Base-by-base conservation (phyloP, 2,329 filamentous ascomycete genomes). In the Eutypella sp. region DNA sequence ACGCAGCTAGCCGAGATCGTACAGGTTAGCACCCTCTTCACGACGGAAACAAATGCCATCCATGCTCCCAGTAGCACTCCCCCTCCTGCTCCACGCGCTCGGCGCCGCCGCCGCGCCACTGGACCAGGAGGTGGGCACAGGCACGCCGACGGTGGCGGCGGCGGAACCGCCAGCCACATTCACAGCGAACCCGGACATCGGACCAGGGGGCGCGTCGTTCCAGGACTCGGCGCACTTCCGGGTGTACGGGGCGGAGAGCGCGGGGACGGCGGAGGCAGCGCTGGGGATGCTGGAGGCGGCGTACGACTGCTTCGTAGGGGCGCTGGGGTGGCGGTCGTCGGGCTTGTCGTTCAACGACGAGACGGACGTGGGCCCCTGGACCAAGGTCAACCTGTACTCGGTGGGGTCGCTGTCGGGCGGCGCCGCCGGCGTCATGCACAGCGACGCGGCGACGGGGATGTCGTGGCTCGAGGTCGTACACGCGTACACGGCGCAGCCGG, bases 351-450 rank as follows among this genome's bases (percentile, higher is more conserved):
- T 61, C 45, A 65, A 65, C 41, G 53, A 60, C 1, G 58, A 54
- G 2, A 52, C 55, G 9, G 63, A 67, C 25, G 54, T 57, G 38
- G 71, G 71, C 0, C 66, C 71, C 0, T 72, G 57, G 48, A 67
- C 67, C 52, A 77, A 76, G 57, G 66, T 67, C 39, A 76, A 76
- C 48, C 45, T 74, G 29, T 76, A 74, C 56, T 57, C 63, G 1
- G 67, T 74, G 19, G 56, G 53, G 8, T 51, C 47, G 0, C 49
- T 75, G 22, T 53, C 60, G 0, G 62, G 59, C n/a, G n/a, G n/a
- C 8, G 70, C 71, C 1, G 71, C 72, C 4, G 70, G 67, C 16
- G 64, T 70, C 20, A 73, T 70, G 51, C 65, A 67, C 41, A 66
- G 66, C 1, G 72, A 75, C 45, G 44, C 41, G 1, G 46, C 52